These are phyloP conservation scores for Macrophomina pseudophaseolina DNA, from an alignment of 2,329 filamentous ascomycete species.

Conservation along the genomic window DNA sequence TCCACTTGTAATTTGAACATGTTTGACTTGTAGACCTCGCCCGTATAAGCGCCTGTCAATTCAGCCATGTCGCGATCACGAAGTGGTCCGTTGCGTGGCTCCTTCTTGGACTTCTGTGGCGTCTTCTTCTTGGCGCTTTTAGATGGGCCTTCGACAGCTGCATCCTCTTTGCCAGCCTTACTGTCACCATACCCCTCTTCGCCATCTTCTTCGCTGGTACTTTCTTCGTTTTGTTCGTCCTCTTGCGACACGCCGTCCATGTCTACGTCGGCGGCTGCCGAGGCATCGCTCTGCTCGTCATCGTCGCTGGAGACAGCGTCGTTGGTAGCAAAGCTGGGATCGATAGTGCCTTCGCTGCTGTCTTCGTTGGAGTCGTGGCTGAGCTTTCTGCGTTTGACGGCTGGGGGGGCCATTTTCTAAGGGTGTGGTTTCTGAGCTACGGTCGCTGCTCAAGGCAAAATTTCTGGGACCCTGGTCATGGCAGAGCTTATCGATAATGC, in stretches of 20 bases:
- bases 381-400: conserved; percentile 55
- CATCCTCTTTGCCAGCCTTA: conserved; percentile 22
- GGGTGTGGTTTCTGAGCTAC: background rate
- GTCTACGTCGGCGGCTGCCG: conserved; percentile 25
- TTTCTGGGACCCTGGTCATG: conserved; percentile 17
- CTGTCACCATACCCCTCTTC: conserved; percentile 10
- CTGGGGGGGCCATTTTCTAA: conserved; percentile 39
- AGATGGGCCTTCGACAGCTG: conserved; percentile 3
- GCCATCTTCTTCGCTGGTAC: background rate
- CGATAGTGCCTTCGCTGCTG: conserved; percentile 33
- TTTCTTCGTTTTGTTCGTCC: background rate
- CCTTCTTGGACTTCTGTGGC: conserved; percentile 27
- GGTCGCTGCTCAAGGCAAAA: conserved; percentile 18
- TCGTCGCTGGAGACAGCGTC: conserved; percentile 26
- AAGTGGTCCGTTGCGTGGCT: conserved; percentile 13
- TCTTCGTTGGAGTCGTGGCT: conserved; percentile 43
- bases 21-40: conserved; percentile 67
- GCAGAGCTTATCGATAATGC: conserved; percentile 24
- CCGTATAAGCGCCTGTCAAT: conserved; percentile 48
- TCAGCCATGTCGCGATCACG: conserved; percentile 31
- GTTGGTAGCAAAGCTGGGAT: conserved; percentile 19
- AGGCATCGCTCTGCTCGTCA: conserved; percentile 23
- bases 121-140: conserved; percentile 11
- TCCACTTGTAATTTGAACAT: conserved; percentile 72
- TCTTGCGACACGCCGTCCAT: conserved; percentile 32